phyloP scores from a whole-genome alignment of 768 basidiomycete species.

The Cyclocybe cylindracea region DNA sequence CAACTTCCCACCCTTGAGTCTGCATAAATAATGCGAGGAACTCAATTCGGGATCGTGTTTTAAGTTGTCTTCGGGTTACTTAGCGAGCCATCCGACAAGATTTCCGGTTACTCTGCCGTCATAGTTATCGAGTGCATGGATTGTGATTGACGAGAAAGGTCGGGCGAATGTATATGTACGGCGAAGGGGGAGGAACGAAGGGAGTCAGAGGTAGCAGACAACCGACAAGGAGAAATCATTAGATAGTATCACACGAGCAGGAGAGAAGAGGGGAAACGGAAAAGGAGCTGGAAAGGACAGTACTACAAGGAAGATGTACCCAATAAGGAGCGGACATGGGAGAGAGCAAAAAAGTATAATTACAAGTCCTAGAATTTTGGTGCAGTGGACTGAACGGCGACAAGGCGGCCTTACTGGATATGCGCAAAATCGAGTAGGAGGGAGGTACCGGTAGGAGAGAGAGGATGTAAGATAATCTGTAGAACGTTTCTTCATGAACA shows the following conservation, averaged over 20 bases:
- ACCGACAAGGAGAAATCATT: slow-evolving; percentile 23
- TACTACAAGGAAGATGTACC: slow-evolving; percentile 32
- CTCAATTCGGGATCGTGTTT: too few relatives aligned
- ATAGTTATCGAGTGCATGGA: too few relatives aligned
- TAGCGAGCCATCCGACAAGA: too few relatives aligned
- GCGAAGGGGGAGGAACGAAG: slow-evolving; percentile 8
- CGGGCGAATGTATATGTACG: slow-evolving; percentile 7
- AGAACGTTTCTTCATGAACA: too few relatives aligned
- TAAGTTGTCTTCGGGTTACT: too few relatives aligned
- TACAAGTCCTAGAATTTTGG: slow-evolving; percentile 37
- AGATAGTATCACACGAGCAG: slow-evolving; percentile 37
- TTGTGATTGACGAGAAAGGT: too few relatives aligned
- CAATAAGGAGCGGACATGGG: slow-evolving; percentile 27
- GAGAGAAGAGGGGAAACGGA: slow-evolving; percentile 10
- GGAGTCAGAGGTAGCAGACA: slow-evolving; percentile 11
- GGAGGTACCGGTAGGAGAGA: slow-evolving; percentile 3
- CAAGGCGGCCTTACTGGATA: slow-evolving; percentile 14
- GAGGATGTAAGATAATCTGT: not conserved
- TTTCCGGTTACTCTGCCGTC: too few relatives aligned
- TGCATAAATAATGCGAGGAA: too few relatives aligned
- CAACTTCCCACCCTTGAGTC: too few relatives aligned
- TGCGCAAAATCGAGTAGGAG: slow-evolving; percentile 13
- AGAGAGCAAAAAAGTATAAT: slow-evolving; percentile 33
- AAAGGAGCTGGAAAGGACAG: slow-evolving; percentile 21
- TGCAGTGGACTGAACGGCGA: slow-evolving; percentile 17